These are phyloP conservation scores for Kodamaea kakaduensis DNA, from an alignment of 805 yeast species.

Conservation along the genomic window DNA sequence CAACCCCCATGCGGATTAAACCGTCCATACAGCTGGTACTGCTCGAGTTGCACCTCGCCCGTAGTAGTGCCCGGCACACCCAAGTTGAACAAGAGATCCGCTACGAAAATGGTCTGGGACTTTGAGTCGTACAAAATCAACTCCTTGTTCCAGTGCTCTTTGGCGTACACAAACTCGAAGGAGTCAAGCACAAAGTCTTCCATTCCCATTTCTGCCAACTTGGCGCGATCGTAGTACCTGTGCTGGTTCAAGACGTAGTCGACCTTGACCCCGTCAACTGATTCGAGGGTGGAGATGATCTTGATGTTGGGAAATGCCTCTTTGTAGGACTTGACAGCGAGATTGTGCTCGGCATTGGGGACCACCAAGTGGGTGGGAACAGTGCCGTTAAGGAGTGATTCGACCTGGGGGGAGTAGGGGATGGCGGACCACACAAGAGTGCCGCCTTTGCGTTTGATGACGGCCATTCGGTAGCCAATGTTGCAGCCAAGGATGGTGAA, in stretches of 20 bases:
- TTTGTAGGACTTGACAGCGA: constrained; percentile 13
- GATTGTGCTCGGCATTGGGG: constrained; percentile 13
- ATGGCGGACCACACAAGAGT: constrained; percentile 15
- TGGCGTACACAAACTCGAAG: constrained; percentile 13
- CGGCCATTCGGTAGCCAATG: constrained; percentile 42
- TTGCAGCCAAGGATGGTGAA: constrained; percentile 29
- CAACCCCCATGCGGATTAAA: constrained; percentile 14
- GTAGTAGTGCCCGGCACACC: constrained; percentile 9
- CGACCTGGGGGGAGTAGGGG: constrained; percentile 13
- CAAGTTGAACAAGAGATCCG: constrained; percentile 14
- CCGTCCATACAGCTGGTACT: constrained; percentile 10
- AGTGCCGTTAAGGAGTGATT: constrained; percentile 10
- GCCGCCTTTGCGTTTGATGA: constrained; percentile 22
- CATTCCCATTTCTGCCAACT: constrained; percentile 7
- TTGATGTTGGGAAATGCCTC: constrained; percentile 12
- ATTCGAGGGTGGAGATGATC: constrained; percentile 10
- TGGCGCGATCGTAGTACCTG: constrained; percentile 5
- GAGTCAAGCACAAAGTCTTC: constrained; percentile 9
- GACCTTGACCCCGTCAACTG: constrained; percentile 15
- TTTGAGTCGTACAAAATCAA: constrained; percentile 12
- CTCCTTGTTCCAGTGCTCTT: constrained; percentile 12
- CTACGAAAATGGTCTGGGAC: constrained; percentile 12
- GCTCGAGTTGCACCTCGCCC: constrained; percentile 11
- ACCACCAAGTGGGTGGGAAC: constrained; percentile 12
- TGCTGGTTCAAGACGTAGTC: no score